These are phyloP conservation scores for Avena insularis DNA, from an alignment of 176 grass and related monocot genomes.

Conservation along the genomic window DNA sequence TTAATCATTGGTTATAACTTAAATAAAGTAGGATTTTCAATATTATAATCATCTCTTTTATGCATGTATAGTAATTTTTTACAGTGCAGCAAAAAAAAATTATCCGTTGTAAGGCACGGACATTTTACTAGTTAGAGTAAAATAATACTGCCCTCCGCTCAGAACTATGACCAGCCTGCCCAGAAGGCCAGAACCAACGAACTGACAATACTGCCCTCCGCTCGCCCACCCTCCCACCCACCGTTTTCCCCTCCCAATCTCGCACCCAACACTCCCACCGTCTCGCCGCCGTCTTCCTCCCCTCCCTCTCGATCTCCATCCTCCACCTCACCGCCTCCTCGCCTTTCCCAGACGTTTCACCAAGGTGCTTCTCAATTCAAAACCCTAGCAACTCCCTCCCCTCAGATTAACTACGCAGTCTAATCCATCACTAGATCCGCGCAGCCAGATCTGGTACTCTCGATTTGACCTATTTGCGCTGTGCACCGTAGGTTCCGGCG, in stretches of 20 bases:
- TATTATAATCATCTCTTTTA: too few relatives aligned
- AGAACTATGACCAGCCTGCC: too few relatives aligned
- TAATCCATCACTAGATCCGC: not conserved
- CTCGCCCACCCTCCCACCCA: not conserved
- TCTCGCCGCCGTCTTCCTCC: constrained; percentile 32
- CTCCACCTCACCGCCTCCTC: constrained; percentile 10
- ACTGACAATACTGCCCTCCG: constrained; percentile 43
- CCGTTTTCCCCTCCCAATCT: constrained; percentile 39
- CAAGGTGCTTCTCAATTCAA: constrained; percentile 30
- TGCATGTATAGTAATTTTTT: too few relatives aligned
- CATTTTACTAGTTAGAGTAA: too few relatives aligned
- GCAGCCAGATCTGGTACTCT: constrained; percentile 43
- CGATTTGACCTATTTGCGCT: not conserved
- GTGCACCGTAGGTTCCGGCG: constrained; percentile 36
- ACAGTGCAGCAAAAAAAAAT: too few relatives aligned
- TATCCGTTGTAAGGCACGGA: too few relatives aligned
- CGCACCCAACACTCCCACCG: not conserved
- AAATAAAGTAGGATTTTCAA: too few relatives aligned
- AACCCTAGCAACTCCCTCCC: not conserved
- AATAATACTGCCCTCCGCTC: too few relatives aligned
- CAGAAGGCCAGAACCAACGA: not conserved
- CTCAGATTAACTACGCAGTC: not conserved
- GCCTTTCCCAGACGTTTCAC: constrained; percentile 30
- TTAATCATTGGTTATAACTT: too few relatives aligned
- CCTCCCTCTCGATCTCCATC: constrained; percentile 33